A percentile compares a stretch with the other conserved stretches of the same genome.
These are phyloP conservation scores for Peniophora sp. DNA, from an alignment of 1,284 basidiomycete species.

Conservation along the genomic window DNA sequence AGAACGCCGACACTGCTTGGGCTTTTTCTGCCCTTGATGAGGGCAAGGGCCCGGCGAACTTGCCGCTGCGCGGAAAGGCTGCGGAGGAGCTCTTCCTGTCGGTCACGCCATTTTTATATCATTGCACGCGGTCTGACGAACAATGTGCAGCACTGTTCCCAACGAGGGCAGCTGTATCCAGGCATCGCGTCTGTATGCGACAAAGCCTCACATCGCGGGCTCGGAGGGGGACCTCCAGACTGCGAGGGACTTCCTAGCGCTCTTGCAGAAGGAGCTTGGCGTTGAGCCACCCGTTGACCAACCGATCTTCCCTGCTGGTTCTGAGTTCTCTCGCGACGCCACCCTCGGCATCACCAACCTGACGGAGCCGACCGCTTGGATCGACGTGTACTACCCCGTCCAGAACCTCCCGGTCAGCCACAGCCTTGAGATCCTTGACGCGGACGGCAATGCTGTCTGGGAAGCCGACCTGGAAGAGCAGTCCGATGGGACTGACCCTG, in stretches of 20 bases:
- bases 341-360: slow-evolving; percentile 47
- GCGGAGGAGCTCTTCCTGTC: slow-evolving; percentile 17
- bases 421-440: slow-evolving; percentile 51
- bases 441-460: slow-evolving; percentile 54
- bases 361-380: slow-evolving; percentile 58
- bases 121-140: background rate
- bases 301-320: slow-evolving; percentile 62
- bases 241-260: slow-evolving; percentile 51
- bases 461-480: slow-evolving; percentile 65
- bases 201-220: slow-evolving; percentile 69
- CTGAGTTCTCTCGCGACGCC: slow-evolving; percentile 51
- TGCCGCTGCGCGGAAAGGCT: slow-evolving; percentile 2
- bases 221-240: slow-evolving; percentile 57
- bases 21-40: background rate
- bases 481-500: slow-evolving; percentile 53
- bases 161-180: slow-evolving; percentile 44
- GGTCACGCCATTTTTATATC: background rate
- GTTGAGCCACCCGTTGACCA: slow-evolving; percentile 34
- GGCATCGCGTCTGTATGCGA: slow-evolving; percentile 52
- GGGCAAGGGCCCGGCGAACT: background rate
- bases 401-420: slow-evolving; percentile 70
- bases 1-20: background rate
- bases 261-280: slow-evolving; percentile 56
- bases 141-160: slow-evolving; percentile 42
- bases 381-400: slow-evolving; percentile 78